Evolutionary conservation across 352 stramenopile genomes (phyloP), one percentile per base, ranked within the genome.

Genomic region (Phytophthora constricta): DNA sequence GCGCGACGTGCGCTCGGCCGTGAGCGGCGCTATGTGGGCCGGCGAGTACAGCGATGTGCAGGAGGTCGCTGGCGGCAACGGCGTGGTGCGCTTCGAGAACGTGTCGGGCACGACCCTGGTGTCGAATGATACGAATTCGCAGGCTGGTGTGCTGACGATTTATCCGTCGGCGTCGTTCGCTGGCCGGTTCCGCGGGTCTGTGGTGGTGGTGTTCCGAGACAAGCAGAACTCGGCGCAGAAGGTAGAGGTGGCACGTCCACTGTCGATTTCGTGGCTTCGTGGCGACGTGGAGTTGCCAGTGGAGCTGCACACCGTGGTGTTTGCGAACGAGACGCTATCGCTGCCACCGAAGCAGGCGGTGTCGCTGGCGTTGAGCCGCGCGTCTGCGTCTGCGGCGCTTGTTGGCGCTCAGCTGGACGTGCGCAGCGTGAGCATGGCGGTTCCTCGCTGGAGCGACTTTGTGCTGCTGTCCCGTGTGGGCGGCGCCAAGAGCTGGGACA

Each of bases 251-350:
- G 31, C 31, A 11, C 31, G 31, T 11, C 13, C 31, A 11, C 7
- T 37, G 31, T 37, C 31, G 31, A 11, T 37, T 37, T 7, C 7
- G 31, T 37, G 31, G 31, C 31, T 13, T 11, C 31, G 31, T 13
- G 7, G 31, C 31, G 31, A 37, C 31, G 31, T 11, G 31, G 31
- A 37, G 31, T 11, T 37, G 31, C 13, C 31, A 11, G 31, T 37
- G 31, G 31, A 37, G 31, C 31, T 37, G 7, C 31, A 11, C 13
- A 37, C 31, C 7, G 31, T 37, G 31, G 0, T 37, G 31, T 37
- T 37, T 37, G 31, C 31, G 31, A 37, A 37, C 31, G 31, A 58
- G 20, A 48, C 50, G n/a, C 17, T 48, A 13, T 56, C 50, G 50
- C 34, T 54, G 17, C 20, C 47, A 17, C 20, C 17, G 26, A 1